phyloP scores from a whole-genome alignment of 2,329 filamentous ascomycete genomes.

The Epichloe uncinata region DNA sequence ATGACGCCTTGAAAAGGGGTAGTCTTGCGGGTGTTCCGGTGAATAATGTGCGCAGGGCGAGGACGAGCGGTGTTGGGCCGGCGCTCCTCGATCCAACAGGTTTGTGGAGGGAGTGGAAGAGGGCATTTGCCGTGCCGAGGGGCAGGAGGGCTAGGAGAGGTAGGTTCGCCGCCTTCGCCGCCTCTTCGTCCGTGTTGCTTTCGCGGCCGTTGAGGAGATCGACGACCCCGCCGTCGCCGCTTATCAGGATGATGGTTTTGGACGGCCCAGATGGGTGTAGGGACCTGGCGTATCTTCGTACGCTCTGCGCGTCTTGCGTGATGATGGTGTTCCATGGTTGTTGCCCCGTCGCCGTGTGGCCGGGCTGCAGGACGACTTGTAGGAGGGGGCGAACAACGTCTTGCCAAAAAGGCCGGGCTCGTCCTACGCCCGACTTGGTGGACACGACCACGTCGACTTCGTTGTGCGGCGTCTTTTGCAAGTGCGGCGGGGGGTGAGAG shows the following conservation, averaged over 20 bases:
- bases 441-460: constrained; percentile 54
- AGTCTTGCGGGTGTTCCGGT: constrained; percentile 39
- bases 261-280: constrained; percentile 14
- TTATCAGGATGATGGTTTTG: constrained; percentile 60
- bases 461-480: constrained; percentile 12
- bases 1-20: constrained; percentile 48
- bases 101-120: constrained; percentile 50
- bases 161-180: constrained; percentile 1
- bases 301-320: constrained; percentile 50
- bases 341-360: neutral
- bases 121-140: constrained; percentile 51
- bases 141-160: constrained; percentile 43
- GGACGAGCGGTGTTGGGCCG: constrained; percentile 28
- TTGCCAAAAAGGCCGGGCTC: constrained; percentile 42
- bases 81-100: constrained; percentile 31
- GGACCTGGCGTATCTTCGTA: constrained; percentile 46
- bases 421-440: constrained; percentile 48
- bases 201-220: constrained; percentile 59
- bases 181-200: constrained; percentile 2
- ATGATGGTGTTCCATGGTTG: constrained; percentile 29
- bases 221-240: constrained; percentile 75
- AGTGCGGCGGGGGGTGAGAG: constrained; percentile 26
- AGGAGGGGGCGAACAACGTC: constrained; percentile 44
- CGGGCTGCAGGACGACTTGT: constrained; percentile 16
- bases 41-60: constrained; percentile 45